Percentiles rank a stretch among this genome's conserved stretches.
Conservation (phyloP, 2,329 filamentous ascomycete genomes). For the Basipetospora chlamydospora region DNA sequence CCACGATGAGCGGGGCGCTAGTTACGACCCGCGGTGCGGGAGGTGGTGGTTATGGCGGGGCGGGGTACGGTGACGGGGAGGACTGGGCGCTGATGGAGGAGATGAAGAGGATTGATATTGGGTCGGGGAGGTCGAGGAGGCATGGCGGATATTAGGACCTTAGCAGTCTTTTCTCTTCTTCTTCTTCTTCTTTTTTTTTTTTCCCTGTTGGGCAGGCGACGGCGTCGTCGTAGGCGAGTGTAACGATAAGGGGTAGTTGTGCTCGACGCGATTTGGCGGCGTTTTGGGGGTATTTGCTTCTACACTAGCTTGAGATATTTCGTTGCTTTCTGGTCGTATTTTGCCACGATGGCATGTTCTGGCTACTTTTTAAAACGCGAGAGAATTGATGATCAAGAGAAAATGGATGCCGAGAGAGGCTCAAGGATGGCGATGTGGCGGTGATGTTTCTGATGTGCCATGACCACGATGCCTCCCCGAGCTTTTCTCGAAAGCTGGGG, state of each 20-base stretch:
- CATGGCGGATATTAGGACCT: constrained; percentile 26
- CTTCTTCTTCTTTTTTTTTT: constrained; percentile 1
- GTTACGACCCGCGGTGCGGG: constrained; percentile 13
- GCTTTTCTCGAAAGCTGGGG: too few species aligned
- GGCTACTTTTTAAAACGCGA: too few species aligned
- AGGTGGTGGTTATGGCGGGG: constrained; percentile 16
- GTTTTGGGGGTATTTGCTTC: neutral
- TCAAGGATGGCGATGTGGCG: too few species aligned
- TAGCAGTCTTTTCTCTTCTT: neutral
- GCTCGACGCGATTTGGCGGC: neutral
- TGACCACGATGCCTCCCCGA: too few species aligned
- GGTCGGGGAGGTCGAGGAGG: constrained; percentile 41
- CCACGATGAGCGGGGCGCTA: constrained; percentile 26
- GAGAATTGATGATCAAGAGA: too few species aligned
- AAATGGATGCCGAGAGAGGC: too few species aligned
- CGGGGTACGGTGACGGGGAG: constrained; percentile 22
- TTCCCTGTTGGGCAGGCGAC: neutral
- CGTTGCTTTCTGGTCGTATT: too few species aligned
- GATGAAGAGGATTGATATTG: constrained; percentile 53
- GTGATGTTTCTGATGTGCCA: too few species aligned
- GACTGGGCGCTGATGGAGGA: constrained; percentile 54
- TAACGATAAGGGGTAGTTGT: too few species aligned
- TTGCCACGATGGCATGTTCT: too few species aligned
- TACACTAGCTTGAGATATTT: too few species aligned
- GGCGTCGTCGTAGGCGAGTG: too few species aligned